Percentiles rank a stretch among this genome's conserved stretches.
Evolutionary conservation across 2,329 filamentous ascomycete species (phyloP).

Genomic region (Colletotrichum viniferum): DNA sequence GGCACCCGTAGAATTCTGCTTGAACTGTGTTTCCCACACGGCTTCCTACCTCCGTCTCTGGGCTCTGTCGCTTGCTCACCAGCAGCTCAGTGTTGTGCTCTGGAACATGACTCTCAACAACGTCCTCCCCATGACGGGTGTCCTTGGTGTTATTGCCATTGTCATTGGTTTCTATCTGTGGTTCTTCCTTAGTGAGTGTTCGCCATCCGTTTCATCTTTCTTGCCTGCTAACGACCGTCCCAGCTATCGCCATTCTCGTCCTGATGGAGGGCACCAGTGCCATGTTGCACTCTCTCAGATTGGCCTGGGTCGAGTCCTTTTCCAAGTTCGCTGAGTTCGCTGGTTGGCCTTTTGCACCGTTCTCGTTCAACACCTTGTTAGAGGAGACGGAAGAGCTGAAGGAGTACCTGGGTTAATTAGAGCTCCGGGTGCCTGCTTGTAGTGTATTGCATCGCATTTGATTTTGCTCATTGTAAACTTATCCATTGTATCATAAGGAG

Average conservation of each 20-base stretch:
- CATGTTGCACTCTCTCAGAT: conserved; percentile 89
- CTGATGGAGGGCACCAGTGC: conserved; percentile 96
- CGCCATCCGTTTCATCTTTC: neutral
- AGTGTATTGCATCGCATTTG: conserved; percentile 3
- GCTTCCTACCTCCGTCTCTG: conserved; percentile 98
- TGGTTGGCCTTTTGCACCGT: conserved; percentile 85
- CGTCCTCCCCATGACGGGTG: conserved; percentile 70
- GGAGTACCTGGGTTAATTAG: conserved; percentile 54
- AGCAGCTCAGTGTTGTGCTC: conserved; percentile 93
- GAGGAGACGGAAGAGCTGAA: conserved; percentile 77
- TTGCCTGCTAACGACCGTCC: neutral
- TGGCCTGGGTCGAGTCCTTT: conserved; percentile 98
- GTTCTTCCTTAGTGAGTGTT: conserved; percentile 74
- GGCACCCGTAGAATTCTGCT: conserved; percentile 78
- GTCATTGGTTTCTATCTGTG: conserved; percentile 85
- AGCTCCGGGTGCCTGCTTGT: neutral
- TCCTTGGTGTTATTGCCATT: conserved; percentile 77
- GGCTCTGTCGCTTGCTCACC: conserved; percentile 95
- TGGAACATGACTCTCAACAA: conserved; percentile 94
- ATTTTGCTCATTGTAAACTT: conserved; percentile 19
- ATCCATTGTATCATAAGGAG: conserved; percentile 23
- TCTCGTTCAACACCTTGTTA: conserved; percentile 82
- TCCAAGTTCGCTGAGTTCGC: conserved; percentile 96
- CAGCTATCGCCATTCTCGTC: conserved; percentile 69
- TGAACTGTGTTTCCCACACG: conserved; percentile 98